These are phyloP conservation scores for Annulohypoxylon bovei DNA, from an alignment of 495 filamentous ascomycete genomes.

Conservation along the genomic window DNA sequence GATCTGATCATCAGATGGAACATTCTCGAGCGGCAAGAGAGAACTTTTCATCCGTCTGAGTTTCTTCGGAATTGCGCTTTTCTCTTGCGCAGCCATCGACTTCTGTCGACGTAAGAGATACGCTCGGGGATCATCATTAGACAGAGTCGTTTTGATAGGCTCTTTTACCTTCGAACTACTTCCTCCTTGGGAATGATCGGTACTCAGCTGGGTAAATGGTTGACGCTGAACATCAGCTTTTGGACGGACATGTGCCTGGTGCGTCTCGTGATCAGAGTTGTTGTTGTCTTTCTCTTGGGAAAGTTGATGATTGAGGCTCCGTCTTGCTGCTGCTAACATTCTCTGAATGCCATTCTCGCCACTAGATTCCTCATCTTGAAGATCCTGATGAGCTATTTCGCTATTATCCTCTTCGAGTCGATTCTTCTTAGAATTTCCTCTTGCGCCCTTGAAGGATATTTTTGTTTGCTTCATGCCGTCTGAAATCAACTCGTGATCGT, in stretches of 20 bases:
- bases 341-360: background rate
- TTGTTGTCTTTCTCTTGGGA: background rate
- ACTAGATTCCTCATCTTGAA: background rate
- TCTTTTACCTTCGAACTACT: slow-evolving; percentile 15
- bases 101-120: slow-evolving; percentile 55
- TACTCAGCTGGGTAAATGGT: background rate
- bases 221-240: background rate
- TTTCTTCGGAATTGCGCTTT: slow-evolving; percentile 38
- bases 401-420: slow-evolving; percentile 1
- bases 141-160: slow-evolving; percentile 45
- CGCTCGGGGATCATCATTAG: slow-evolving; percentile 50
- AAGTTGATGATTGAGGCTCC: slow-evolving; percentile 4
- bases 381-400: background rate
- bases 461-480: slow-evolving; percentile 38
- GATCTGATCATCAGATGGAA: slow-evolving; percentile 43
- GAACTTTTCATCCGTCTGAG: slow-evolving; percentile 53
- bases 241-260: background rate
- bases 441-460: slow-evolving; percentile 29
- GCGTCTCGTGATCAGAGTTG: background rate
- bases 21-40: slow-evolving; percentile 57
- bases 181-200: slow-evolving; percentile 4
- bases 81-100: slow-evolving; percentile 39
- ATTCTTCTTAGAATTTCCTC: slow-evolving; percentile 4
- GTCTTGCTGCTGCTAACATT: background rate
- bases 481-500: background rate